Evolutionary conservation across 805 yeast genomes (phyloP), one percentile per base, ranked within the genome.

Genomic region (Kuraishia ogatae): DNA sequence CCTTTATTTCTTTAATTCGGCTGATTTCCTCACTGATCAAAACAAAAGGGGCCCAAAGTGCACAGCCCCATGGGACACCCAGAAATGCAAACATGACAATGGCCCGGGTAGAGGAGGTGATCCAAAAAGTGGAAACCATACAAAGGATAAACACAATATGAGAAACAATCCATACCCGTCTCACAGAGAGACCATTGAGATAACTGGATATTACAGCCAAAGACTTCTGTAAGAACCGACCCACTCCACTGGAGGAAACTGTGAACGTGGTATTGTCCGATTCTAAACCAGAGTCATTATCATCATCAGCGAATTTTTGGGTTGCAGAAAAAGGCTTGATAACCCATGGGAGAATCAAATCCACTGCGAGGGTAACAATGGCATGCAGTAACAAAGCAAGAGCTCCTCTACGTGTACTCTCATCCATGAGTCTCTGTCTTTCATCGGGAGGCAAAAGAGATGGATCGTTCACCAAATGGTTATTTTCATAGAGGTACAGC

Each of bases 1-100:
- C 67, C 56, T 77, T 78, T 28, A 76, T 70, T 59, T 76, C 81
- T 57, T 77, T 79, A 29, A 80, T 77, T 54, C 83, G 66, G 29
- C 82, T 71, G 19, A 80, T 71, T 58, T 81, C 85, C 60, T 81
- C 84, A 39, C 85, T 78, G 11, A 83, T 81, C 46, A 83, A 61
- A 1, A 82, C 82, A 64, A 82, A 83, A 6, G 88, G 88, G 2
- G 84, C 82, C 88, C 88, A 83, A 19, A 81, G 71, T 0, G 86
- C 83, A 56, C 73, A 73, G 1, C 87, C 87, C 88, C 88, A 83
- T 0, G 86, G 77, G 21, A 83, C 68, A 2, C 88, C 88, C 50
- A 82, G 63, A 17, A 82, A 60, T 0, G 74, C 82, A 59, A 83
- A 78, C 63, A 83, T 63, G 0, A 69, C 58, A 8, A 81, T 75